phyloP scores from a whole-genome alignment of 2,329 filamentous ascomycete genomes.

The Diplodia mutila region DNA sequence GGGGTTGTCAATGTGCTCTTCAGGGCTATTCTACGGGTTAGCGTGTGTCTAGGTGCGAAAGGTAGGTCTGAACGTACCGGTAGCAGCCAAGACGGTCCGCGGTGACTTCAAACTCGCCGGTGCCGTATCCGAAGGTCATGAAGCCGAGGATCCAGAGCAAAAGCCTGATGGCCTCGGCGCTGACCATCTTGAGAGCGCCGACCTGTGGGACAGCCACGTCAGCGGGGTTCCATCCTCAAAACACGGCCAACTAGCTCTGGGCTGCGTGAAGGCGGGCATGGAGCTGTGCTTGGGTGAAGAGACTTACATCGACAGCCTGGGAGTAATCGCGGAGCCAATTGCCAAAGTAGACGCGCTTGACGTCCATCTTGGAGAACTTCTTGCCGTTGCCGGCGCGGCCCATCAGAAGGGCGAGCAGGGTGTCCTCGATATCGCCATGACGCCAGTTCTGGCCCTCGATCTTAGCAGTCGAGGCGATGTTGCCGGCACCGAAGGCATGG shows the following conservation, averaged over 20 bases:
- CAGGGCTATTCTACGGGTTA: constrained; percentile 49
- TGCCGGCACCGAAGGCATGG: constrained; percentile 83
- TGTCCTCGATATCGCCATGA: constrained; percentile 82
- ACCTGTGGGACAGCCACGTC: constrained; percentile 43
- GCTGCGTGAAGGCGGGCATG: not conserved
- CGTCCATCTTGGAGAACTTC: constrained; percentile 86
- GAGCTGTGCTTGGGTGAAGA: not conserved
- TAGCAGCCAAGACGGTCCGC: constrained; percentile 79
- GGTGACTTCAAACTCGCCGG: constrained; percentile 84
- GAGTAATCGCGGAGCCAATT: constrained; percentile 96
- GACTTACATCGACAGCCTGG: constrained; percentile 78
- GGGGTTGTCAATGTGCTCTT: constrained; percentile 80
- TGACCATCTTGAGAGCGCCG: constrained; percentile 87
- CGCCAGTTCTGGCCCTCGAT: constrained; percentile 80
- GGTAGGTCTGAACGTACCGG: constrained; percentile 46
- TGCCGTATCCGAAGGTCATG: constrained; percentile 82
- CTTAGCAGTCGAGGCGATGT: constrained; percentile 79
- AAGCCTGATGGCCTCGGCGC: constrained; percentile 86
- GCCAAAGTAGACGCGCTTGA: constrained; percentile 91
- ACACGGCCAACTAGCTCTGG: not conserved
- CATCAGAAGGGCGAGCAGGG: constrained; percentile 71
- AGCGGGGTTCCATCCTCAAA: not conserved
- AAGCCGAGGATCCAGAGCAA: constrained; percentile 88
- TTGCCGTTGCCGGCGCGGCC: constrained; percentile 58
- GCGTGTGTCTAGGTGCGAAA: not conserved